Evolutionary conservation across 805 yeast species (phyloP).

Genomic region (Saccharomycopsis capsularis): DNA sequence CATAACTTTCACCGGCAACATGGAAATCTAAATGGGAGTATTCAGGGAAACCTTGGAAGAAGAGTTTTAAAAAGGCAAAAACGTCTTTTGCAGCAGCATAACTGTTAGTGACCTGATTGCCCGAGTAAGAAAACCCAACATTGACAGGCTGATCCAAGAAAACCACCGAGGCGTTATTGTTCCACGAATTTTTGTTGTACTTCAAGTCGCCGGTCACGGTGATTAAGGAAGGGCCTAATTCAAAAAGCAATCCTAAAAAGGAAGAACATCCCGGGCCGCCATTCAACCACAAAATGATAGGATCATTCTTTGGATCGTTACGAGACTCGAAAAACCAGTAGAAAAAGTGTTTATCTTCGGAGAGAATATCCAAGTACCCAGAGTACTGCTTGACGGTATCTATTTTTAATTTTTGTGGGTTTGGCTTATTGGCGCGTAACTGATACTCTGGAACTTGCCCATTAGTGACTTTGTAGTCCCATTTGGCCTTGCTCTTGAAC

Average conservation of each 20-base stretch:
- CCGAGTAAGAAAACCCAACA: slow-evolving; percentile 77
- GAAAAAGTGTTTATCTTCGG: slow-evolving; percentile 85
- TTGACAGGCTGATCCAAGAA: slow-evolving; percentile 92
- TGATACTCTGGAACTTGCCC: slow-evolving; percentile 37
- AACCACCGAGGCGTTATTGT: slow-evolving; percentile 79
- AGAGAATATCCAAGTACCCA: slow-evolving; percentile 78
- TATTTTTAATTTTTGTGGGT: slow-evolving; percentile 65
- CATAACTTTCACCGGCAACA: slow-evolving; percentile 80
- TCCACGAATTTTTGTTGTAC: slow-evolving; percentile 84
- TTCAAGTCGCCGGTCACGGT: slow-evolving; percentile 59
- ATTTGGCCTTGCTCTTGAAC: slow-evolving; percentile 20
- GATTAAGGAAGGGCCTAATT: slow-evolving; percentile 82
- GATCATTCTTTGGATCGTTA: slow-evolving; percentile 79
- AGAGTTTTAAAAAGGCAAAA: slow-evolving; percentile 72
- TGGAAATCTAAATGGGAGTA: slow-evolving; percentile 54
- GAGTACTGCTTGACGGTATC: slow-evolving; percentile 78
- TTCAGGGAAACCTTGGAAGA: slow-evolving; percentile 79
- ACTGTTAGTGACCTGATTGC: slow-evolving; percentile 54
- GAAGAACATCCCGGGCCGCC: slow-evolving; percentile 98
- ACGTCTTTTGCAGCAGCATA: slow-evolving; percentile 85
- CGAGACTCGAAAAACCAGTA: slow-evolving; percentile 93
- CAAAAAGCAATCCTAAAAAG: slow-evolving; percentile 82
- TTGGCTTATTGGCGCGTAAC: slow-evolving; percentile 51
- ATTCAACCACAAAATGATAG: slow-evolving; percentile 79
- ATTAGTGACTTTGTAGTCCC: slow-evolving; percentile 35